Evolutionary conservation across 345 rosid genomes (phyloP), one percentile per base, ranked within the genome.

Genomic region (Aethionema arabicum): DNA sequence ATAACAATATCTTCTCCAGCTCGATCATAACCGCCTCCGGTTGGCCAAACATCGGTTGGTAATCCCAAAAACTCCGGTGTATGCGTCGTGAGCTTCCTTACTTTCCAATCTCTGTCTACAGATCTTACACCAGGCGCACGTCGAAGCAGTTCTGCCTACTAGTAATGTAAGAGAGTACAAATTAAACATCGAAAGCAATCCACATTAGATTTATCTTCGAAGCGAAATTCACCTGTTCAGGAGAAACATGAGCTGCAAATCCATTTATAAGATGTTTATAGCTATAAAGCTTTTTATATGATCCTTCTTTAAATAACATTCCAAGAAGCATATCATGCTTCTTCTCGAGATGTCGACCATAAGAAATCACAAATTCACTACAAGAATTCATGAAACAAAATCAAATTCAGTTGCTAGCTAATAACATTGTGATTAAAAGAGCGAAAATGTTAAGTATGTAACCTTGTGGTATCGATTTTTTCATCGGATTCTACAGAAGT

Each of bases 41-140:
- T 85, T 6, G 99, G 99, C 99, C 99, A 93, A 39, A 93, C 99
- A 67, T 88, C 97, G 12, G 96, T 90, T 31, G 99, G 99, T 48
- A 93, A 86, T 59, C 99, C 99, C 79, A 93, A 72, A 74, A 93
- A 93, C 67, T 93, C 84, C 13, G 99, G 99, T 38, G 99, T 93
- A 68, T 93, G 99, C 13, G 97, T 93, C 7, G 99, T 93, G 63
- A 90, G 96, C 74, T 76, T 82, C 79, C 80, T 83, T 61, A 93
- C 99, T 82, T 90, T 93, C 99, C 97, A 93, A 67, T 93, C 99
- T 77, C 91, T 83, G 68, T 74, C 72, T 76, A 93, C 87, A n/a
- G 87, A 86, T 69, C 80, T 93, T 73, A 93, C 96, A 60, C 85
- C 83, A 46, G 96, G 79, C 61, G 85, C 76, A 49, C 56, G 87